Conservation (phyloP, 345 rosid genomes). For the Moricandia arvensis region DNA sequence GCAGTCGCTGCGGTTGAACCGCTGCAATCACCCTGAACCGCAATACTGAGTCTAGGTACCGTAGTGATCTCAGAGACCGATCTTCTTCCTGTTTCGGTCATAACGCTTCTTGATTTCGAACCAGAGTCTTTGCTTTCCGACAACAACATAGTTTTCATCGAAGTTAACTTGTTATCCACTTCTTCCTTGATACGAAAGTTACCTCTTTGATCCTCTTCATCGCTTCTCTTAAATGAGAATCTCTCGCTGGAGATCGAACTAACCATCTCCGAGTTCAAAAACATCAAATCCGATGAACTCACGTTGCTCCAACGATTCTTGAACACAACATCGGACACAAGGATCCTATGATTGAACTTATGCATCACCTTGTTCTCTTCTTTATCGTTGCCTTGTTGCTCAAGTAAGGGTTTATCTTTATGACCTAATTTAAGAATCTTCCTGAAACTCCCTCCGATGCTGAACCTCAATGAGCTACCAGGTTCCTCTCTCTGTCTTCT, state of each 20-base stretch:
- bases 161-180: not conserved
- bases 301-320: not conserved
- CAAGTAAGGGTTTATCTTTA: not conserved
- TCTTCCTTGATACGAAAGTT: not conserved
- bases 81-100: constrained; percentile 48
- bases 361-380: not conserved
- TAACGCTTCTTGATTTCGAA: constrained; percentile 32
- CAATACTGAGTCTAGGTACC: constrained; percentile 50
- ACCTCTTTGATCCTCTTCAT: not conserved
- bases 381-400: not conserved
- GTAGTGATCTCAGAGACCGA: constrained; percentile 74
- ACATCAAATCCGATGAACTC: not conserved
- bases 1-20: constrained; percentile 29
- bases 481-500: not conserved
- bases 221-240: not conserved
- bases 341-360: not conserved
- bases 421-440: no score
- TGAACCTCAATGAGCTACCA: not conserved
- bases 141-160: not conserved
- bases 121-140: constrained; percentile 28
- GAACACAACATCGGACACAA: no score
- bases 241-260: not conserved
- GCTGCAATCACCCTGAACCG: constrained; percentile 27
- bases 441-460: no score
- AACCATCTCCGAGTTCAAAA: not conserved